phyloP scores from a whole-genome alignment of 1,139 yeast genomes.

The Nakaseomyces delphensis region DNA sequence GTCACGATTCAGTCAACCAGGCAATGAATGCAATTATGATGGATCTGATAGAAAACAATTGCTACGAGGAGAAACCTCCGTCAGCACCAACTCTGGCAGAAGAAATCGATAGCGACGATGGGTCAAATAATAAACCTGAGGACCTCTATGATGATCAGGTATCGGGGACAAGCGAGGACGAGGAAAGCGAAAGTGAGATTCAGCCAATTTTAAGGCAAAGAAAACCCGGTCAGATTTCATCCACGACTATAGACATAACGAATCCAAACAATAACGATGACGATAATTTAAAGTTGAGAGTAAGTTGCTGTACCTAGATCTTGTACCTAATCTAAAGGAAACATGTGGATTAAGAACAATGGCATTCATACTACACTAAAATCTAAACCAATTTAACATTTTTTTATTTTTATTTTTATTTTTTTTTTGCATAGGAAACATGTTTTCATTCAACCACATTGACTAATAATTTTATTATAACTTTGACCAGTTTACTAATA shows the following conservation, averaged over 20 bases:
- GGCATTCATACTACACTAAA: too few species aligned
- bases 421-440: too few species aligned
- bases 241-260: constrained; percentile 1
- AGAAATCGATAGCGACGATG: neutral
- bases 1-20: constrained; percentile 27
- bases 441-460: too few species aligned
- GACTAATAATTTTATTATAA: too few species aligned
- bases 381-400: too few species aligned
- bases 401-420: too few species aligned
- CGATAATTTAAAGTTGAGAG: constrained; percentile 1
- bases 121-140: neutral
- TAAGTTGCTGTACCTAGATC: constrained; percentile 1
- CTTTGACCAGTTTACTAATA: too few species aligned
- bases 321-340: neutral
- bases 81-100: neutral
- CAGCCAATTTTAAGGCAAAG: constrained; percentile 1
- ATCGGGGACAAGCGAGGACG: constrained; percentile 1
- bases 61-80: constrained; percentile 19
- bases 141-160: neutral
- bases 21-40: constrained; percentile 26
- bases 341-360: too few species aligned
- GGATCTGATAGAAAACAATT: constrained; percentile 28
- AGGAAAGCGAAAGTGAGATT: constrained; percentile 1
- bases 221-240: constrained; percentile 2
- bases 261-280: constrained; percentile 3